Evolutionary conservation across 2,329 filamentous ascomycete genomes (phyloP).

Genomic region (Domatiomyces catenatus): DNA sequence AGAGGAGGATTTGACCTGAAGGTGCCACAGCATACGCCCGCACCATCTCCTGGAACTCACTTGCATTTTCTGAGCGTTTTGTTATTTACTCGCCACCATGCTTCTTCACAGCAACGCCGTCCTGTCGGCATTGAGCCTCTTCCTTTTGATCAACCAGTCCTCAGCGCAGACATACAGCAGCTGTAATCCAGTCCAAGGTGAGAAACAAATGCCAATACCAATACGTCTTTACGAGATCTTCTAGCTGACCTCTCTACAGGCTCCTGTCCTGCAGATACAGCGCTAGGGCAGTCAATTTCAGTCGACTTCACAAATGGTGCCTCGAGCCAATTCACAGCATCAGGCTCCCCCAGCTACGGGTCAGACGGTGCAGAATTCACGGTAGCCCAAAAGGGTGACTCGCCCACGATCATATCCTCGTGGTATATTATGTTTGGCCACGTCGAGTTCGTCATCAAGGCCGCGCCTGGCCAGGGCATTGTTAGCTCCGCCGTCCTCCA

Average conservation of each 20-base stretch:
- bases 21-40: neutral
- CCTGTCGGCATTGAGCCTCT: constrained; percentile 7
- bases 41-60: neutral
- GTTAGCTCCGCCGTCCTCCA: constrained; percentile 84
- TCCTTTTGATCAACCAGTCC: constrained; percentile 12
- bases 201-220: constrained; percentile 7
- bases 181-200: constrained; percentile 30
- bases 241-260: constrained; percentile 3
- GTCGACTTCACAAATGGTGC: constrained; percentile 68
- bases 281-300: constrained; percentile 64
- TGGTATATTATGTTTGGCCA: constrained; percentile 99
- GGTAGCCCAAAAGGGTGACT: constrained; percentile 60
- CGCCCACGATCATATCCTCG: constrained; percentile 70
- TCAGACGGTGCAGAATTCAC: constrained; percentile 68
- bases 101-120: constrained; percentile 1
- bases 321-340: constrained; percentile 63
- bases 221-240: neutral
- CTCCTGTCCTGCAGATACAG: constrained; percentile 57
- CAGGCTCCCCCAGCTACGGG: constrained; percentile 57
- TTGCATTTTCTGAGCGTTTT: constrained; percentile 13
- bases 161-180: constrained; percentile 29
- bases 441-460: constrained; percentile 71
- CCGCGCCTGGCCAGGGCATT: constrained; percentile 76
- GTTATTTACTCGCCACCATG: constrained; percentile 2
- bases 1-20: neutral